Evolutionary conservation across 2,329 filamentous ascomycete species (phyloP).

Genomic region (Penicillium sp.): DNA sequence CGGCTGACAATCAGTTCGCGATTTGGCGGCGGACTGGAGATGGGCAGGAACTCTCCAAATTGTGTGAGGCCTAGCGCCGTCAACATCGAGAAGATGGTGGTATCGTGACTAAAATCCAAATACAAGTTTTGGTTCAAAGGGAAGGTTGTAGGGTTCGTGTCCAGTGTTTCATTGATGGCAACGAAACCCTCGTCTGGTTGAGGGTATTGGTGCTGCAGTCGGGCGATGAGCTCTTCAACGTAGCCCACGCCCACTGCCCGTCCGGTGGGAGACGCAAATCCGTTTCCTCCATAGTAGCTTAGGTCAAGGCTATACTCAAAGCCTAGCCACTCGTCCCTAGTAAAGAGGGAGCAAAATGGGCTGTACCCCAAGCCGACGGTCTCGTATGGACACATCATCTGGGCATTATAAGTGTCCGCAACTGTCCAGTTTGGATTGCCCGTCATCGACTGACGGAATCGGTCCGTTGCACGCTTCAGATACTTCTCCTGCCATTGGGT

Average conservation of each 20-base stretch:
- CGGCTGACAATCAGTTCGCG: constrained; percentile 67
- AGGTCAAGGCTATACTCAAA: constrained; percentile 73
- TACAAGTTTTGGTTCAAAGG: constrained; percentile 72
- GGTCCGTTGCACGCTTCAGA: constrained; percentile 61
- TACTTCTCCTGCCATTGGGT: constrained; percentile 64
- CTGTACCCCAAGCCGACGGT: constrained; percentile 75
- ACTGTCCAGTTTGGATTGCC: constrained; percentile 63
- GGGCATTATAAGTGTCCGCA: constrained; percentile 64
- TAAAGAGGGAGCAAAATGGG: constrained; percentile 72
- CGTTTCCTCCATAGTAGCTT: constrained; percentile 60
- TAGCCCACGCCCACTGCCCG: constrained; percentile 72
- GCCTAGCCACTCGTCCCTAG: constrained; percentile 69
- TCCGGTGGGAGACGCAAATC: constrained; percentile 64
- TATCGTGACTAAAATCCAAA: constrained; percentile 77
- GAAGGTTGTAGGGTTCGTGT: constrained; percentile 65
- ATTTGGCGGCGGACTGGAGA: constrained; percentile 47
- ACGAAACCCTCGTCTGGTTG: constrained; percentile 23
- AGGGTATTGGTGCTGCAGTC: constrained; percentile 49
- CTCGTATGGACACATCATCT: constrained; percentile 74
- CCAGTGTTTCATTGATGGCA: constrained; percentile 50
- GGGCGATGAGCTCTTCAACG: constrained; percentile 70
- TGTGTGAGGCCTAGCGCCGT: constrained; percentile 71
- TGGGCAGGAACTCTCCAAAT: constrained; percentile 61
- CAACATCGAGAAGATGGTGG: constrained; percentile 68
- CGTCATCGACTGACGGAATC: constrained; percentile 56